Base-by-base conservation (phyloP, 208 protist genomes). In the Wallacemonas sp. region DNA sequence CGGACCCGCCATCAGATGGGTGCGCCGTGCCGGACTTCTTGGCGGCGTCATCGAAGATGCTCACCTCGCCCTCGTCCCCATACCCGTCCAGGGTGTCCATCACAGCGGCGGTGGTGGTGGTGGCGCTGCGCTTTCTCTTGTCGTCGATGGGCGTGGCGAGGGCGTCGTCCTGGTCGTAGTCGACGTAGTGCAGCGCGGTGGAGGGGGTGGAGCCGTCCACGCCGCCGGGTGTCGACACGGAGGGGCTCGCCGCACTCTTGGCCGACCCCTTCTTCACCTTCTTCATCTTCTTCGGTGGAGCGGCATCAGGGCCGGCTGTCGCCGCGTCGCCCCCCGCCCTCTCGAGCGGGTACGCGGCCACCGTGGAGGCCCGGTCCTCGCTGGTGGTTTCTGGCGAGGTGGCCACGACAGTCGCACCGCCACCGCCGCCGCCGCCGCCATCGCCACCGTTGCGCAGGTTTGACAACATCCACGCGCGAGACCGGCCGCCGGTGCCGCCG, bases 181-280 rank as follows among this genome's bases (percentile, higher is more conserved):
- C 61, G 29, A 41, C 42, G 29, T 65, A 59, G 29, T 59, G 52
- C 52, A 42, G 52, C 11, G 52, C 52, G 5, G 52, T 59, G 38
- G 52, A 59, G 5, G 52, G 52, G 22, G 42, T 65, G 12, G 10
- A 22, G 26, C 42, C 61, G 20, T 7, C 11, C 16, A 11, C 18
- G 29, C 11, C 39, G n/a, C 36, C 36, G 14, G 36, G 36, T 41
- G 57, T 64, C 16, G 41, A 25, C 33, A 10, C 5, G 26, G 39
- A 44, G 5, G 39, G 39, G 25, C 39, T 65, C 44, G 26, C 3
- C 5, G 4, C 28, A 16, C 23, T 3, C 39, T 63, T 45, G 36
- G 38, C 14, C 11, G 49, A 33, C 11, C n/a, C 57, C 25, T 45
- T 63, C 52, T 59, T 59, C 16, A 41, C 32, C 20, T 59, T 59